Conservation (phyloP, 139 green algal species). For the Tetradesmus obliquus region DNA sequence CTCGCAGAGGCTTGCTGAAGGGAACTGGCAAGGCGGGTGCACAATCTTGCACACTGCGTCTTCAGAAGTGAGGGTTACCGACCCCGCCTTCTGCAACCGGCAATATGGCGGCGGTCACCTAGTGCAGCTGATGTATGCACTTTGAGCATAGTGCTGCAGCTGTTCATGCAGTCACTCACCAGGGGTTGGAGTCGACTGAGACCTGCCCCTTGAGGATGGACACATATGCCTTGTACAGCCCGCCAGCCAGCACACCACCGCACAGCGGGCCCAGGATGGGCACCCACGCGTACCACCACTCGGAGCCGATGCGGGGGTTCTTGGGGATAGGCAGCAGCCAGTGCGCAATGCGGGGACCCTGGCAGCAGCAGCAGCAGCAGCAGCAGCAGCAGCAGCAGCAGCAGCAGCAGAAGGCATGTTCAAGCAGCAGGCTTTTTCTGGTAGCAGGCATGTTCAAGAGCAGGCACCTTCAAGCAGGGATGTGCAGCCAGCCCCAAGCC, state of each 20-base stretch:
- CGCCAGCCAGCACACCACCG: conserved; percentile 23
- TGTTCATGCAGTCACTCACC: neutral
- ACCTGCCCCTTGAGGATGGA: conserved; percentile 32
- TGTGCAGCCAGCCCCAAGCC: too few relatives aligned
- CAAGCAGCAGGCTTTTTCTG: too few relatives aligned
- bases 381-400: neutral
- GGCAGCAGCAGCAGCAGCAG: neutral
- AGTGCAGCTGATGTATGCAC: too few relatives aligned
- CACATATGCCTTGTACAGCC: conserved; percentile 29
- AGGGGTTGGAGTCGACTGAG: conserved; percentile 35
- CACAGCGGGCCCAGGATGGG: conserved; percentile 33
- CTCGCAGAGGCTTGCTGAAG: too few relatives aligned
- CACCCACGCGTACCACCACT: conserved; percentile 48
- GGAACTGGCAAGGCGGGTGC: too few relatives aligned
- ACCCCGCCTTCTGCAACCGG: too few relatives aligned
- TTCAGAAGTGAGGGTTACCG: too few relatives aligned
- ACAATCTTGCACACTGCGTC: too few relatives aligned
- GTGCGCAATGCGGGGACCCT: conserved; percentile 46
- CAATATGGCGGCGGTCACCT: too few relatives aligned
- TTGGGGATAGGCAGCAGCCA: conserved; percentile 48
- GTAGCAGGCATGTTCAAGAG: too few relatives aligned
- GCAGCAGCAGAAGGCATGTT: neutral
- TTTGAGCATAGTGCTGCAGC: neutral
- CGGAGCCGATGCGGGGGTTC: conserved; percentile 12
- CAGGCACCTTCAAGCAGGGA: too few relatives aligned